Evolutionary conservation across 1,284 basidiomycete genomes (phyloP).

Genomic region (Entoloma clypeatum): DNA sequence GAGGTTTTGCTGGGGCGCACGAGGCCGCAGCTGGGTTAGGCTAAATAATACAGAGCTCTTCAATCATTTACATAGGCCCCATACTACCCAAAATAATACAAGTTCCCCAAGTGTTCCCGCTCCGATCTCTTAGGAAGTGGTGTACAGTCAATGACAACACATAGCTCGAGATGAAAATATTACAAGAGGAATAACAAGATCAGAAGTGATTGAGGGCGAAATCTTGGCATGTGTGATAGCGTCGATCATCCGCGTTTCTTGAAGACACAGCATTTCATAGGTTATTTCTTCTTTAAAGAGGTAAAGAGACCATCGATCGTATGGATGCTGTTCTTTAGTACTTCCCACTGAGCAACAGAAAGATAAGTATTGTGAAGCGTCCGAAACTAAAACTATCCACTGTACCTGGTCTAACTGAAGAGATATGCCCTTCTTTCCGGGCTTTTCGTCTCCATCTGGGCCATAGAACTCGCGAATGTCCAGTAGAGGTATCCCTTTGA

Average conservation of each 20-base stretch:
- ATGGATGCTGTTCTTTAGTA: conserved; percentile 41
- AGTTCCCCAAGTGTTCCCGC: too few species aligned
- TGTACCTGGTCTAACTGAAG: conserved; percentile 68
- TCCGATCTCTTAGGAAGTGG: too few species aligned
- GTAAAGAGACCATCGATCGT: conserved; percentile 54
- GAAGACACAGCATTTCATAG: too few species aligned
- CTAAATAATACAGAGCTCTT: conserved; percentile 22
- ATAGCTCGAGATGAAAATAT: too few species aligned
- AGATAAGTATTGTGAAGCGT: background rate
- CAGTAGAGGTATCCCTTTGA: conserved; percentile 63
- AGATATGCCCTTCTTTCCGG: conserved; percentile 80
- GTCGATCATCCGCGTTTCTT: too few species aligned
- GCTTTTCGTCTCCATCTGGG: conserved; percentile 55
- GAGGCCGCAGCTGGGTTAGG: conserved; percentile 65
- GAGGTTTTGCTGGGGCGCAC: conserved; percentile 61
- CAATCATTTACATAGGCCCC: background rate
- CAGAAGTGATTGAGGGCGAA: too few species aligned
- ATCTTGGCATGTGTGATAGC: too few species aligned
- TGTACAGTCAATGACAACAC: too few species aligned
- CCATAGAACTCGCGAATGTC: conserved; percentile 81
- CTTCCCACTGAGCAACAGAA: conserved; percentile 49
- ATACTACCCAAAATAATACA: conserved; percentile 3
- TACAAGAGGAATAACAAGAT: too few species aligned
- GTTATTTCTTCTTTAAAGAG: conserved; percentile 36
- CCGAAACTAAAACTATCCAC: conserved; percentile 5